Evolutionary conservation across 768 basidiomycete genomes (phyloP).

Genomic region (Fomitopsis serialis): DNA sequence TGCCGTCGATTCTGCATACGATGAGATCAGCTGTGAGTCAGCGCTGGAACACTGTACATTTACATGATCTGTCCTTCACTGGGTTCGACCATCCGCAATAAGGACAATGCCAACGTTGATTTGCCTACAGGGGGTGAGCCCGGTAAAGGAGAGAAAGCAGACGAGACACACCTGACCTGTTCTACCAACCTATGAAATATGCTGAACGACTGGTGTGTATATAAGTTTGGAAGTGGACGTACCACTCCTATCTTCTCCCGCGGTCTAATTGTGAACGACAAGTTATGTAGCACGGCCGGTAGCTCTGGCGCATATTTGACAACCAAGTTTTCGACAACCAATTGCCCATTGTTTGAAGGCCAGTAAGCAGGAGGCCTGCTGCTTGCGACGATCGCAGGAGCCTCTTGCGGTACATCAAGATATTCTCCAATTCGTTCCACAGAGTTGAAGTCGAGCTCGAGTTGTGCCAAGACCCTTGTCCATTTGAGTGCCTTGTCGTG

Average conservation of each 20-base stretch:
- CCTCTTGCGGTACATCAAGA: slow-evolving; percentile 62
- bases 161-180: slow-evolving; percentile 47
- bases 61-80: slow-evolving; percentile 52
- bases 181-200: slow-evolving; percentile 55
- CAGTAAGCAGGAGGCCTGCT: slow-evolving; percentile 66
- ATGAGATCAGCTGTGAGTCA: background rate
- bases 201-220: background rate
- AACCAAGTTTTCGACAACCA: slow-evolving; percentile 53
- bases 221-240: slow-evolving; percentile 16
- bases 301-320: slow-evolving; percentile 61
- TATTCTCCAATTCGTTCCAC: slow-evolving; percentile 73
- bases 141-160: background rate
- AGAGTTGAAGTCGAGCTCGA: slow-evolving; percentile 72
- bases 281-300: slow-evolving; percentile 48
- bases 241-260: slow-evolving; percentile 68
- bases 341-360: slow-evolving; percentile 55
- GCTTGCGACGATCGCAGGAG: slow-evolving; percentile 50
- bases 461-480: slow-evolving; percentile 55
- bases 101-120: slow-evolving; percentile 27
- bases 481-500: background rate
- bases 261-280: slow-evolving; percentile 56
- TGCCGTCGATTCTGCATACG: slow-evolving; percentile 50
- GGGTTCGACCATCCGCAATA: slow-evolving; percentile 59
- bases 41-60: slow-evolving; percentile 12
- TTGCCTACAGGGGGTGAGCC: slow-evolving; percentile 16